phyloP scores from a whole-genome alignment of 345 rosid species.

The Citrus sp. region DNA sequence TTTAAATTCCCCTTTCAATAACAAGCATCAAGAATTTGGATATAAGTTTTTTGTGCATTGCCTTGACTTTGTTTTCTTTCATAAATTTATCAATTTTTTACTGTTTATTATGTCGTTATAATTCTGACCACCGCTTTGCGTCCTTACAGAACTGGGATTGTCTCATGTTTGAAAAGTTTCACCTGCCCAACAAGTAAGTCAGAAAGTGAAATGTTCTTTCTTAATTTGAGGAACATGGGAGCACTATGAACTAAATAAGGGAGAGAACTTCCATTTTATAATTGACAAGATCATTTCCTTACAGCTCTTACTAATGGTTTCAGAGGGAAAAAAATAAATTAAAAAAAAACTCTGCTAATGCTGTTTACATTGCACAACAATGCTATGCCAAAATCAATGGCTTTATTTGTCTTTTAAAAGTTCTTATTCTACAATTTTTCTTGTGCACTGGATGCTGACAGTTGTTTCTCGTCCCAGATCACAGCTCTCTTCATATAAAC shows the following conservation, averaged over 20 bases:
- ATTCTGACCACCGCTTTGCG: not conserved
- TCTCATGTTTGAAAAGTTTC: slow-evolving; percentile 20
- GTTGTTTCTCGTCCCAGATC: slow-evolving; percentile 16
- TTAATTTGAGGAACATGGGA: not conserved
- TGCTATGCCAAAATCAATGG: not conserved
- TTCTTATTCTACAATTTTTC: too few relatives aligned
- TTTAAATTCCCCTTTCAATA: not conserved
- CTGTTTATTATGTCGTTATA: not conserved
- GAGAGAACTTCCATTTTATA: not conserved
- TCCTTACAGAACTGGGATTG: slow-evolving; percentile 8
- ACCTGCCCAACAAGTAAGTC: slow-evolving; percentile 26
- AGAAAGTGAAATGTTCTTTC: not conserved
- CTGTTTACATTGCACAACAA: not conserved
- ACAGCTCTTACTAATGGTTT: too few relatives aligned
- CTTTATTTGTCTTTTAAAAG: too few relatives aligned
- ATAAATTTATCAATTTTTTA: not conserved
- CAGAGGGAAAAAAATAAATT: too few relatives aligned
- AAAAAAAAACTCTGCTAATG: too few relatives aligned
- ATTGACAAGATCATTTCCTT: not conserved
- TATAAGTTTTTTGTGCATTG: not conserved
- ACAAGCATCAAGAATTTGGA: not conserved
- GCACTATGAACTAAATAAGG: not conserved
- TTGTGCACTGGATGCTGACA: not conserved
- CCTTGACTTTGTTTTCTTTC: not conserved
- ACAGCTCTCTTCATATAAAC: slow-evolving; percentile 32